Evolutionary conservation across 148 eudicot species (phyloP).

Genomic region (Amaranthus cruentus): DNA sequence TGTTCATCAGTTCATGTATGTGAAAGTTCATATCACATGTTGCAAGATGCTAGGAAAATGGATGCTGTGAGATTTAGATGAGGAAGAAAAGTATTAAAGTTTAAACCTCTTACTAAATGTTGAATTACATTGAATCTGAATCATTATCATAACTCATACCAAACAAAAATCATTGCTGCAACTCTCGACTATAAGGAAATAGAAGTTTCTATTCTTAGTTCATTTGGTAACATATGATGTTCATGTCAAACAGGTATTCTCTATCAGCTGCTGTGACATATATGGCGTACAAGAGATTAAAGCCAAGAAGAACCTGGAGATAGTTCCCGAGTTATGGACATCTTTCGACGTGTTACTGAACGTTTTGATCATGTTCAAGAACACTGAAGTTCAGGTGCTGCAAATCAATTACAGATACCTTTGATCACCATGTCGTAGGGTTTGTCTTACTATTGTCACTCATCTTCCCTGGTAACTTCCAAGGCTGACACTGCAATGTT

Average conservation of each 20-base stretch:
- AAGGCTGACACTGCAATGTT: background rate
- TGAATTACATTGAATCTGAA: background rate
- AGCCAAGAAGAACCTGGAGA: slow-evolving; percentile 41
- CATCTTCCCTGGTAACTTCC: background rate
- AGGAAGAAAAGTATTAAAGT: background rate
- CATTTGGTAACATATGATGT: slow-evolving; percentile 5
- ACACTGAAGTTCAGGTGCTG: background rate
- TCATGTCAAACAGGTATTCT: slow-evolving; percentile 57
- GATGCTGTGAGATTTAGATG: slow-evolving; percentile 4
- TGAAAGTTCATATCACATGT: too few species aligned
- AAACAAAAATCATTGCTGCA: background rate
- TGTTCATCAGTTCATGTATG: background rate
- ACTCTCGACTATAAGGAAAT: background rate
- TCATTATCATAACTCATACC: background rate
- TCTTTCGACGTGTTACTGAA: background rate
- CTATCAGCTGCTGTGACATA: slow-evolving; percentile 79
- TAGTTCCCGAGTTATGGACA: slow-evolving; percentile 11
- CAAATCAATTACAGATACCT: background rate
- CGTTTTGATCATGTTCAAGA: background rate
- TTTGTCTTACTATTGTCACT: background rate
- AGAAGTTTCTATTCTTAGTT: background rate
- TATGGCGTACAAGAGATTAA: slow-evolving; percentile 78
- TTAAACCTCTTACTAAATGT: background rate
- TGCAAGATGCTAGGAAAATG: background rate
- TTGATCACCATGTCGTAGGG: background rate